Percentiles rank a stretch among this genome's conserved stretches.
Conservation (phyloP, 2,329 filamentous ascomycete species). For the Phialophora tarda region DNA sequence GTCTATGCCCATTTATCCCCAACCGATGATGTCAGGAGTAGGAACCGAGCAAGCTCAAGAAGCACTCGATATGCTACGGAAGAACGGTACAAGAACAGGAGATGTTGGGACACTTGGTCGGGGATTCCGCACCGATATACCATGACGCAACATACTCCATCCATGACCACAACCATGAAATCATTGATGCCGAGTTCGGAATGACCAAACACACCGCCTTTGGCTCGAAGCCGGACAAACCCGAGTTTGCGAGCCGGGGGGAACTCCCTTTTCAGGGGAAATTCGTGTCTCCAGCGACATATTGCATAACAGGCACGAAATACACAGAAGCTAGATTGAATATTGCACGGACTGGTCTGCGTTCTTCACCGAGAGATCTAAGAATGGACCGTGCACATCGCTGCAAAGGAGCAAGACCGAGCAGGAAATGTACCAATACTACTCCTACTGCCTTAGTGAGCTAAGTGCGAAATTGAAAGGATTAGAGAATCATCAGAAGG, state of each 20-base stretch:
- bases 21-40: neutral
- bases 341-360: neutral
- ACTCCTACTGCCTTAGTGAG: neutral
- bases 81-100: conserved; percentile 3
- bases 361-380: neutral
- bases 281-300: neutral
- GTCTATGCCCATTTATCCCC: neutral
- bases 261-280: no score
- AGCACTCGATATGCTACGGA: conserved; percentile 10
- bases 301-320: neutral
- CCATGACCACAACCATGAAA: neutral
- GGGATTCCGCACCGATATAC: conserved; percentile 25
- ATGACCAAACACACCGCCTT: no score
- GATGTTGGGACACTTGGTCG: conserved; percentile 8
- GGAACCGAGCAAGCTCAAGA: conserved; percentile 20
- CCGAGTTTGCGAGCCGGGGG: no score
- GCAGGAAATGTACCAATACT: neutral
- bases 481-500: neutral
- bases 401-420: neutral
- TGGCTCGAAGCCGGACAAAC: no score
- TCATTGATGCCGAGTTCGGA: no score
- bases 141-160: neutral
- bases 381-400: neutral
- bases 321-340: neutral
- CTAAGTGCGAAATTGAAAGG: neutral